These are phyloP conservation scores for Saprolegnia diclina DNA, from an alignment of 352 stramenopile genomes.

Conservation along the genomic window DNA sequence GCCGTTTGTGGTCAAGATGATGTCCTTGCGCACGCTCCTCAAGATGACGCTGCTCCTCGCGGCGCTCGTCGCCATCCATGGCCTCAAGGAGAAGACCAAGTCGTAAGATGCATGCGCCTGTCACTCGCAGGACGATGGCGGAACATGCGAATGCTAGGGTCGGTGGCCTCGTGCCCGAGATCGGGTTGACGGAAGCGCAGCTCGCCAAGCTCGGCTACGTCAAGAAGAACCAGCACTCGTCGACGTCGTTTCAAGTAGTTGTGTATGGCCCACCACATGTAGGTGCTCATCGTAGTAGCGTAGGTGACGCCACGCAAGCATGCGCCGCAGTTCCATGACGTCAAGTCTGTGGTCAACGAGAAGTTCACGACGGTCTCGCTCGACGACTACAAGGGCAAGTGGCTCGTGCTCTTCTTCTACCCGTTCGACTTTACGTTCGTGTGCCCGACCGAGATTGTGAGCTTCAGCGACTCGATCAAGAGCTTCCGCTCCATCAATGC, in stretches of 20 bases:
- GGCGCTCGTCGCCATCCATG: neutral
- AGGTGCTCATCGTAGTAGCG: neutral
- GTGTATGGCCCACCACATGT: neutral
- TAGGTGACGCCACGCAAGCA: slow-evolving; percentile 66
- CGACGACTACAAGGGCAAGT: slow-evolving; percentile 66
- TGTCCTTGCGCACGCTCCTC: slow-evolving; percentile 6
- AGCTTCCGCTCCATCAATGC: slow-evolving; percentile 73
- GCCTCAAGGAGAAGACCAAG: slow-evolving; percentile 9
- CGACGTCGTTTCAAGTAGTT: slow-evolving; percentile 50
- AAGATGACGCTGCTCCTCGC: slow-evolving; percentile 5
- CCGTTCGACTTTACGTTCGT: slow-evolving; percentile 86
- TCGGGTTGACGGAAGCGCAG: slow-evolving; percentile 48
- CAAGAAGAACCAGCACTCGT: slow-evolving; percentile 76
- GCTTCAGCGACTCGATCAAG: slow-evolving; percentile 66
- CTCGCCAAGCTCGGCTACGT: slow-evolving; percentile 70
- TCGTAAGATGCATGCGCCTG: neutral
- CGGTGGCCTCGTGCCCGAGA: slow-evolving; percentile 3
- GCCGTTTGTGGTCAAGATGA: slow-evolving; percentile 12
- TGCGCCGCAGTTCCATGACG: slow-evolving; percentile 59
- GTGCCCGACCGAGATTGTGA: slow-evolving; percentile 78
- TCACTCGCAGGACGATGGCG: neutral
- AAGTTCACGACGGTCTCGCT: slow-evolving; percentile 78
- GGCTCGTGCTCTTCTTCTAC: slow-evolving; percentile 86
- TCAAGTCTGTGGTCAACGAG: slow-evolving; percentile 72
- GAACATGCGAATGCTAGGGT: neutral